Conservation (phyloP, 768 basidiomycete genomes). For the Tubosaeta brunneosetosa region DNA sequence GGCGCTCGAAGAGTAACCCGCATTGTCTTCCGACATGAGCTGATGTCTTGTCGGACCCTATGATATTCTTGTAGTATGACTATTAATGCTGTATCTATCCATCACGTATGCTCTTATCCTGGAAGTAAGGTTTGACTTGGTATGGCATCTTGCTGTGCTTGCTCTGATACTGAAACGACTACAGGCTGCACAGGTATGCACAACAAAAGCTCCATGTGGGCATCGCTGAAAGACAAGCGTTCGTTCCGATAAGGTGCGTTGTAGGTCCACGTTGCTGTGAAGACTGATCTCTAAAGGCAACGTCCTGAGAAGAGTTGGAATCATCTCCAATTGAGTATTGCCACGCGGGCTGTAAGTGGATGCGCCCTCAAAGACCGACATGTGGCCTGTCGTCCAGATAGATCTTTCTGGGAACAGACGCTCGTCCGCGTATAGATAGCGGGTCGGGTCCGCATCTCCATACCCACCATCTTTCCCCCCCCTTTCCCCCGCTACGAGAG, state of each 20-base stretch:
- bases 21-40: background rate
- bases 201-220: background rate
- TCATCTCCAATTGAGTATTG: background rate
- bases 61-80: background rate
- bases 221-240: slow-evolving; percentile 9
- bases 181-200: background rate
- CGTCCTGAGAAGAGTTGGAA: slow-evolving; percentile 3
- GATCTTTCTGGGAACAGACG: slow-evolving; percentile 17
- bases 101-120: background rate
- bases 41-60: background rate
- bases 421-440: slow-evolving; percentile 18
- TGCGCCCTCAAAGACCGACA: background rate
- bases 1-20: slow-evolving; percentile 5
- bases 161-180: background rate
- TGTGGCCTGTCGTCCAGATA: slow-evolving; percentile 7
- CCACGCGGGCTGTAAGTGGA: slow-evolving; percentile 8
- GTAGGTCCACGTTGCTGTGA: slow-evolving; percentile 22
- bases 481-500: background rate
- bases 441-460: background rate
- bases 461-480: background rate
- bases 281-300: background rate
- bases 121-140: slow-evolving; percentile 2
- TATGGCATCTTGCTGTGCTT: slow-evolving; percentile 13
- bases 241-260: slow-evolving; percentile 6
- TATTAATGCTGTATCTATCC: background rate